Base-by-base conservation (phyloP, 2,329 filamentous ascomycete genomes). In the Phialophora verrucosa region DNA sequence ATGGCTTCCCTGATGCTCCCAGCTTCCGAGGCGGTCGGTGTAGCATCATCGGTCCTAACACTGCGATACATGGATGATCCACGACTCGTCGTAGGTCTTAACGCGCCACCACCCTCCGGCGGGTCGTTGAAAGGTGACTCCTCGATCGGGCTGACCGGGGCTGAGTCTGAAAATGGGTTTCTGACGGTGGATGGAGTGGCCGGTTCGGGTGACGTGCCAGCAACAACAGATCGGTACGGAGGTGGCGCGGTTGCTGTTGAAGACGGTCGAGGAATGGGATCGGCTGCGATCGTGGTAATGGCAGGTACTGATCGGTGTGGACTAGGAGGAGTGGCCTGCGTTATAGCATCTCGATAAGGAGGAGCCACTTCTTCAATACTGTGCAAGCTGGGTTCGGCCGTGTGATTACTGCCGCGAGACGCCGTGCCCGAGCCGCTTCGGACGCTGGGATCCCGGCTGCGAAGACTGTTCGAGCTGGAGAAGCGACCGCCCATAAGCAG, bases 291-390 rank as follows among this genome's bases (percentile, higher is more conserved):
- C 3, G 59, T 47, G 38, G 61, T 61, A n/a, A 63, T 35, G 17
- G 44, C 54, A 44, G 58, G 51, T n/a, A 55, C 38, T 32, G 65
- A 20, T 11, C 66, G 66, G 29, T 25, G 25, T 12, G 66, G 64
- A 47, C 59, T 67, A 5, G 64, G 61, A 12, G 62, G 64, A 11
- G 64, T 62, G 35, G 51, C 63, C 32, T 69, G 66, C 6, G 65
- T 66, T 6, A 73, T 63, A 23, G 69, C 69, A 51, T 73, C 71
- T 60, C 71, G 67, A 51, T 73, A 73, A 6, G 71, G 71, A 23
- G 71, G 71, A 49, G 71, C 71, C 20, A 73, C 71, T 51, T 73
- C 71, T 44, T 72, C 71, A 20, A 73, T 65, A 54, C 69, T 71
- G 64, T 71, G 71, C 38, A 72, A 32, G 62, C 70, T 72, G 11